phyloP scores from a whole-genome alignment of 441 rosid species.

The Melastoma candidum region DNA sequence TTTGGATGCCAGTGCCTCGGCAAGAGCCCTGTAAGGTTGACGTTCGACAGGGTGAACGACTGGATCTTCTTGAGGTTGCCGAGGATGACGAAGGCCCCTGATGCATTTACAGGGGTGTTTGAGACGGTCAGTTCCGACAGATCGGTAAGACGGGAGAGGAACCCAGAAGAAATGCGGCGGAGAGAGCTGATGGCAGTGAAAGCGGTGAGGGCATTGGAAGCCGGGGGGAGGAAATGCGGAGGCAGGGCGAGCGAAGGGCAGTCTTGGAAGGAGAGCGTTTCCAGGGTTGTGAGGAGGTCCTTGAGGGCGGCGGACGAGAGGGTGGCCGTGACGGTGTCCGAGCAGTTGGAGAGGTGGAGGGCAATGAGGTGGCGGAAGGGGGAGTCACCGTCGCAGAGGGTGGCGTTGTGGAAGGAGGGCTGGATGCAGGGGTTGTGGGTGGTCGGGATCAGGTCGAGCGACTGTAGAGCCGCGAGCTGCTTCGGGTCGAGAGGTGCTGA shows the following conservation, averaged over 20 bases:
- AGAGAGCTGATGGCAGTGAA: conserved; percentile 69
- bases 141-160: conserved; percentile 59
- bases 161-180: conserved; percentile 58
- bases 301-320: conserved; percentile 76
- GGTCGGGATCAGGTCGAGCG: conserved; percentile 56
- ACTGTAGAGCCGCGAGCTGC: conserved; percentile 62
- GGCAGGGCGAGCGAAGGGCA: conserved; percentile 35
- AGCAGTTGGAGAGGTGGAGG: conserved; percentile 70
- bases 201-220: conserved; percentile 48
- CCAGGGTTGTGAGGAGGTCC: conserved; percentile 58
- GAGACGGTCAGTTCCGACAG: conserved; percentile 72
- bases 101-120: conserved; percentile 42
- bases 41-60: conserved; percentile 53
- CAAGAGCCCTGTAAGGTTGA: conserved; percentile 55
- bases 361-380: conserved; percentile 74
- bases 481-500: conserved; percentile 72
- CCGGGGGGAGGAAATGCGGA: conserved; percentile 57
- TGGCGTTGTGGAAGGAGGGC: conserved; percentile 19
- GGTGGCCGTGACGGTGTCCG: conserved; percentile 33
- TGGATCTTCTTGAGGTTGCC: conserved; percentile 52
- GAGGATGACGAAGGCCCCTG: conserved; percentile 66
- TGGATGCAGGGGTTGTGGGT: conserved; percentile 52
- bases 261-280: conserved; percentile 49
- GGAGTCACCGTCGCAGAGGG: conserved; percentile 45
- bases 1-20: conserved; percentile 43